Evolutionary conservation across 2,329 filamentous ascomycete species (phyloP), one percentile per base, ranked within the genome.

Genomic region (Sarocladium brachiariae): DNA sequence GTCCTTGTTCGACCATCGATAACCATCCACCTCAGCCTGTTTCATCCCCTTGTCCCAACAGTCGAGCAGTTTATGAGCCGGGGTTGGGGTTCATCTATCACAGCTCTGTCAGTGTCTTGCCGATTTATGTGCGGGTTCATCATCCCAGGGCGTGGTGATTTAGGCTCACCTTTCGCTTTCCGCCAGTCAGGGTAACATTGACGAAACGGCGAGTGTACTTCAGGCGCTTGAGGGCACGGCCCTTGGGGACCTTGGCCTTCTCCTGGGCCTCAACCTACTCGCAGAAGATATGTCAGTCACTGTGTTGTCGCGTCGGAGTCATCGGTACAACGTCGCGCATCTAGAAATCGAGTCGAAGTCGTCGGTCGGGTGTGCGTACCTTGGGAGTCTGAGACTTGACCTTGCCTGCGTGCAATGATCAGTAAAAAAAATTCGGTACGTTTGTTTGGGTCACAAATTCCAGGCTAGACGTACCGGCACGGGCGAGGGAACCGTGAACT

Each of bases 181-280:
- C 92, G 74, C 90, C 91, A 61, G 91, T 95, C 76, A 96, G 82
- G 68, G 89, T 93, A 70, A 97, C 90, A 78, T 97, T 96, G 64
- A 97, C 91, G 80, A 97, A 97, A 68, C 92, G 90, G 73, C 92
- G 87, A 65, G 89, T 96, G 84, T 96, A 96, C 73, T 83, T 84
- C 72, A 95, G 84, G 69, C 92, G 84, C 90, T 97, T 97, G 79
- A 93, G 89, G 64, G 92, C 92, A 70, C 92, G 90, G 70, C 92
- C 92, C 85, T 96, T 96, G 71, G 92, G 90, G 65, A 78, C 81
- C 87, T 97, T 96, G 77, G 87, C 80, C 86, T 96, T 96, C 86
- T 96, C 91, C 76, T 91, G 86, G 54, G 80, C 75, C 76, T 93
- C 88, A 74, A 92, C 87, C 86, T 90, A 54, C 64, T 24, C 13